These are phyloP conservation scores for Suillus luteus DNA, from an alignment of 768 basidiomycete genomes.

Conservation along the genomic window DNA sequence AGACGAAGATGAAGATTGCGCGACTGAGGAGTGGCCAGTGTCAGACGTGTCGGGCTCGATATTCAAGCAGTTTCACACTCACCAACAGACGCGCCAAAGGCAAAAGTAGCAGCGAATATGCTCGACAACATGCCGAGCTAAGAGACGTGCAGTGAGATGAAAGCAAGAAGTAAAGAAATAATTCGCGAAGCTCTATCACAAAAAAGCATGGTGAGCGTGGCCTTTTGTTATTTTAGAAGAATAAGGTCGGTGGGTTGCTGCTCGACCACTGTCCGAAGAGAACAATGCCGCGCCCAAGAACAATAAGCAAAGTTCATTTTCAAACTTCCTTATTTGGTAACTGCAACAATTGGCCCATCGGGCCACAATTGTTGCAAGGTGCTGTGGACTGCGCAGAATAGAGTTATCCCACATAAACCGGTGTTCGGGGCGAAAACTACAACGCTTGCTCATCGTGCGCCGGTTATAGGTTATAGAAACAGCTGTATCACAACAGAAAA, in stretches of 20 bases:
- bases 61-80: slow-evolving; percentile 16
- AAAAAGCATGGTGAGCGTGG: slow-evolving; percentile 19
- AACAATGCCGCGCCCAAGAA: slow-evolving; percentile 26
- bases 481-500: background rate
- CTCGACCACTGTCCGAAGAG: slow-evolving; percentile 13
- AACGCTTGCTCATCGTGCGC: background rate
- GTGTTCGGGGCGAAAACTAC: background rate
- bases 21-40: slow-evolving; percentile 37
- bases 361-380: background rate
- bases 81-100: slow-evolving; percentile 43
- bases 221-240: slow-evolving; percentile 31
- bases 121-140: slow-evolving; percentile 42
- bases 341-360: background rate
- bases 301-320: slow-evolving; percentile 26
- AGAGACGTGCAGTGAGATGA: slow-evolving; percentile 25
- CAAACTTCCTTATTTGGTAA: slow-evolving; percentile 14
- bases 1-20: slow-evolving; percentile 55
- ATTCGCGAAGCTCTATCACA: slow-evolving; percentile 27
- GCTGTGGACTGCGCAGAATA: background rate
- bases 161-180: slow-evolving; percentile 20
- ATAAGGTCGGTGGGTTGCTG: slow-evolving; percentile 29
- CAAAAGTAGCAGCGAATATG: slow-evolving; percentile 38
- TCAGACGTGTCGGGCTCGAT: slow-evolving; percentile 8
- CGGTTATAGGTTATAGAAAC: background rate
- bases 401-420: background rate